Percentiles rank a stretch among this genome's conserved stretches.
Conservation (phyloP, 148 eudicot genomes). For the Rhododendron henanense region DNA sequence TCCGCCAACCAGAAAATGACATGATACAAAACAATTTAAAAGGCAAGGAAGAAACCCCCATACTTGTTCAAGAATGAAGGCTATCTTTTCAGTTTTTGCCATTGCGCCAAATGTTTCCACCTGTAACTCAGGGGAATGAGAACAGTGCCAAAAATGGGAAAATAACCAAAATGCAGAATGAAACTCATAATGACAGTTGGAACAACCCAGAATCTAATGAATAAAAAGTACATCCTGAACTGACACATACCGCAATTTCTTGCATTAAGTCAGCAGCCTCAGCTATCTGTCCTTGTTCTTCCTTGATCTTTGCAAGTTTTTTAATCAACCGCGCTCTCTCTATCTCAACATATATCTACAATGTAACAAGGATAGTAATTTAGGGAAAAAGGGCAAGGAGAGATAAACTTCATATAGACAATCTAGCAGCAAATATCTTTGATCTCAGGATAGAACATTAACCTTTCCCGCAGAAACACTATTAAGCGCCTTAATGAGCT, state of each 20-base stretch:
- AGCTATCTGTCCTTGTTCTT: slow-evolving; percentile 79
- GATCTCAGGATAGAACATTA: slow-evolving; percentile 4
- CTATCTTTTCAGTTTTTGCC: slow-evolving; percentile 96
- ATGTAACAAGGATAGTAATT: background rate
- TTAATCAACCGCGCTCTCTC: slow-evolving; percentile 82
- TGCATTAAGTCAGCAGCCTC: slow-evolving; percentile 99
- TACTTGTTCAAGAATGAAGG: slow-evolving; percentile 97
- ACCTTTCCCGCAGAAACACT: slow-evolving; percentile 96
- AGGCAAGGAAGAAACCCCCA: slow-evolving; percentile 13
- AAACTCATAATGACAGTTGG: background rate
- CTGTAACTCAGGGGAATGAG: slow-evolving; percentile 30
- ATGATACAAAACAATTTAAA: background rate
- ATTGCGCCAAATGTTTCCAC: slow-evolving; percentile 96
- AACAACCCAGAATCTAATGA: background rate
- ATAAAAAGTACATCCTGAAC: background rate
- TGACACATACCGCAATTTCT: slow-evolving; percentile 81
- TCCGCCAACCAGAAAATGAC: background rate
- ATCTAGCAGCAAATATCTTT: background rate
- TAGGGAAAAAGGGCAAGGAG: background rate
- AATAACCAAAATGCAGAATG: background rate
- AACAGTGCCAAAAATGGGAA: background rate
- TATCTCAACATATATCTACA: slow-evolving; percentile 90
- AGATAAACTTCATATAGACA: background rate
- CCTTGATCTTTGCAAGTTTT: slow-evolving; percentile 88
- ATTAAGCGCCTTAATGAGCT: slow-evolving; percentile 86